phyloP scores from a whole-genome alignment of 2,329 filamentous ascomycete genomes.

The Hypoxylon sp. region DNA sequence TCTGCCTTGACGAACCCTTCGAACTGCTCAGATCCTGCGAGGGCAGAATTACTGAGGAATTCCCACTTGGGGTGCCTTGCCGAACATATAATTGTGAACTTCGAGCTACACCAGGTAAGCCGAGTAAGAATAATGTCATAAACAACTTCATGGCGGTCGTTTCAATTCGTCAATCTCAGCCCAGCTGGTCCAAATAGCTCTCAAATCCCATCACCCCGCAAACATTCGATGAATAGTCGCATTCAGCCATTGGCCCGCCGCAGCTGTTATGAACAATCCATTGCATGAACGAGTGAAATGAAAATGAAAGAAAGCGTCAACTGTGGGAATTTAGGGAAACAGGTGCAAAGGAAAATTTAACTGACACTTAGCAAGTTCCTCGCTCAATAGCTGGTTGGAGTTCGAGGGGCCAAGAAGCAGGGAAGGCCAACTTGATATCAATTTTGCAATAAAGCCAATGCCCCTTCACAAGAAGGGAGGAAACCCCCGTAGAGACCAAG shows the following conservation, averaged over 20 bases:
- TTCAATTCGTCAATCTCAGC: slow-evolving; percentile 33
- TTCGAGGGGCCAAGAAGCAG: slow-evolving; percentile 22
- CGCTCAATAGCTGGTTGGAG: slow-evolving; percentile 25
- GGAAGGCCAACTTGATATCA: slow-evolving; percentile 40
- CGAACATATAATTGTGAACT: slow-evolving; percentile 35
- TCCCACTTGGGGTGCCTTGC: slow-evolving; percentile 42
- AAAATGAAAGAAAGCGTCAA: slow-evolving; percentile 12
- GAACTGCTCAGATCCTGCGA: slow-evolving; percentile 28
- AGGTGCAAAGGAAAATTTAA: slow-evolving; percentile 23
- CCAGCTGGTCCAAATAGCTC: slow-evolving; percentile 29
- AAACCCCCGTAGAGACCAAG: slow-evolving; percentile 27
- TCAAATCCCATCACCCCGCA: slow-evolving; percentile 32
- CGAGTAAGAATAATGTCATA: slow-evolving; percentile 32
- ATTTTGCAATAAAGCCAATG: slow-evolving; percentile 26
- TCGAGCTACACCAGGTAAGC: slow-evolving; percentile 43
- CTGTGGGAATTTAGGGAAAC: slow-evolving; percentile 6
- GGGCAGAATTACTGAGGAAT: slow-evolving; percentile 33
- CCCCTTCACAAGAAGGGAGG: slow-evolving; percentile 26
- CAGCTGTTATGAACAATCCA: slow-evolving; percentile 28
- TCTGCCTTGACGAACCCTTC: slow-evolving; percentile 39
- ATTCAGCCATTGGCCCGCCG: slow-evolving; percentile 39
- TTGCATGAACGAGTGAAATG: slow-evolving; percentile 20
- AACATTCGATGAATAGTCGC: slow-evolving; percentile 28
- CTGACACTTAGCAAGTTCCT: slow-evolving; percentile 37
- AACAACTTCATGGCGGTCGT: slow-evolving; percentile 37